Evolutionary conservation across 495 filamentous ascomycete species (phyloP), one percentile per base, ranked within the genome.

Genomic region (Oleoguttula mirabilis): DNA sequence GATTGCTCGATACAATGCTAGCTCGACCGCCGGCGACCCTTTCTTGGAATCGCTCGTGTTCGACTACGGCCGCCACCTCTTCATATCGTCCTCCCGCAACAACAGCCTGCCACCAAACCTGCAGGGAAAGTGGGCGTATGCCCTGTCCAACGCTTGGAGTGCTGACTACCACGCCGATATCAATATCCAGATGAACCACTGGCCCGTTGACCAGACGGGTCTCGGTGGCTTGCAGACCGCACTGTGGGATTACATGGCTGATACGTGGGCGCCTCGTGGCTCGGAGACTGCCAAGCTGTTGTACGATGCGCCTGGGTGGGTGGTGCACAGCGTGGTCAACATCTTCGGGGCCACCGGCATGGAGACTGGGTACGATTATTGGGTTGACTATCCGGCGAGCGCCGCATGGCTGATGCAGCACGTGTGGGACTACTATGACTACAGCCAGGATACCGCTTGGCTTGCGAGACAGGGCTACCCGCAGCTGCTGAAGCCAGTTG

Each of bases 141-240:
- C 40, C 0, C 41, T 63, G 19, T 46, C 46, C 10, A 54, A 52
- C 21, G 52, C 59, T 4, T 73, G 69, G 69, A 55, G 64, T 34
- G 61, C 57, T 4, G 67, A 73, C 41, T 73, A 72, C 42, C 67
- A 70, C 37, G 58, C 61, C 24, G 66, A 72, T 25, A 71, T 72
- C 32, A 72, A 72, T 38, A 38, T 73, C 7, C 68, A 72, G 46
- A 73, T 73, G 70, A 70, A 69, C 36, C 50, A 64, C 48, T 72
- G 67, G 66, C 55, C 47, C 0, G 64, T 54, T 1, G 57, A 66
- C 25, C 51, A 60, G 31, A 62, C 63, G 3, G 61, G 66, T 0
- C 55, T 69, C 0, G 65, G 27, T 38, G 45, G 3, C 46, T 4
- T 69, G 69, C 55, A 60, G 16, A 46, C 56, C 15, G 51, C 63